Base-by-base conservation (phyloP, 2,329 filamentous ascomycete genomes). In the Diaporthe sp. region DNA sequence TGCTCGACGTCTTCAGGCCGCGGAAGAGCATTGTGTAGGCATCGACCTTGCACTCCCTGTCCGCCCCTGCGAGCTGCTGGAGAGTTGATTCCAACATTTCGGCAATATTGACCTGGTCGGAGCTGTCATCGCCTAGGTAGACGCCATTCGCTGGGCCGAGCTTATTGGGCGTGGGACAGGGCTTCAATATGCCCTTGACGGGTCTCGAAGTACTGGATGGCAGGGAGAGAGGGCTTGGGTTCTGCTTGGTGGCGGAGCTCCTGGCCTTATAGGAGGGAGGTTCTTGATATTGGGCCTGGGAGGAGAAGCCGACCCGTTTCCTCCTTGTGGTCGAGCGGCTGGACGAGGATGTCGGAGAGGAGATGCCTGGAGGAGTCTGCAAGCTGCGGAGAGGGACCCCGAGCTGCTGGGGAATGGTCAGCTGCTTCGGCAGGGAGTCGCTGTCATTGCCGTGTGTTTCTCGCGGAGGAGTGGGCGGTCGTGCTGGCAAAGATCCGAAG, bases 71-170 rank as follows among this genome's bases (percentile, higher is more conserved):
- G 64, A 99, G 89, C 83, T 97, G 94, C 83, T 94, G 92, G 47
- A 95, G 89, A 7, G 95, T 91, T 0, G 95, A 97, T 78, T 97
- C 94, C 77, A 98, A 85, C 92, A 98, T 97, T 78, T 91, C 91
- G 77, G 90, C 89, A 74, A 98, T 92, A 52, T 90, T 92, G 58
- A 89, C 86, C 82, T 84, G 80, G 17, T 76, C 77, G 1, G 75
- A 74, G 78, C 81, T 73, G 76, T 84, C 77, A 80, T 77, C 52
- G 79, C 75, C 35, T 85, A 87, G 77, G 85, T 87, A 74, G 84
- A 84, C 76, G 82, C 84, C 83, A 83, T 82, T 85, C 79, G 76
- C 82, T 76, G 83, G 82, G 79, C 85, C 83, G 76, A 87, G 83
- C 2, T 85, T 84, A 71, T 87, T 88, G 10, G 83, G 85, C 81